Base-by-base conservation (phyloP, 495 filamentous ascomycete species). In the Durotheca rogersii region DNA sequence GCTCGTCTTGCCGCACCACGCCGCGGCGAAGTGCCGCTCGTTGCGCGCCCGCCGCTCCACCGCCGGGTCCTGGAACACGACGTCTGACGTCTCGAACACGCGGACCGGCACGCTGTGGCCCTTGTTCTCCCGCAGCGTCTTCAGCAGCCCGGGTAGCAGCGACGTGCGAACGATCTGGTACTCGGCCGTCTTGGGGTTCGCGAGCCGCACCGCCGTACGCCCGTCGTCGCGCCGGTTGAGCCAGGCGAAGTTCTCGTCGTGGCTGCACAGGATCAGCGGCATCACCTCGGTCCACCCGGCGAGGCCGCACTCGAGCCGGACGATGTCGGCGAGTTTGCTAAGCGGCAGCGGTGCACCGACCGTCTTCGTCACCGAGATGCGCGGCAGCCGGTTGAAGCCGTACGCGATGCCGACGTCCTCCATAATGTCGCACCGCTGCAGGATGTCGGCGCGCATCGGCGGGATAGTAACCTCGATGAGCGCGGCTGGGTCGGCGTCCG, bases 341-440 rank as follows among this genome's bases (percentile, higher is more conserved):
- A 99, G 84, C 39, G 84, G 79, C 0, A 99, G 78, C 7, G 94
- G 88, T 59, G 89, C 84, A 40, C 87, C 93, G 48, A 96, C 83
- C 0, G 91, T 93, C 56, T 87, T 89, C 70, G 82, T 85, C 7
- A 92, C 89, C 71, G 90, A 87, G 6, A 83, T 79, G 11, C 88
- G 83, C 0, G 90, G 89, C 6, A 99, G 85, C 15, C 84, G 84
- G 77, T 99, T 97, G 80, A 94, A 99, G 47, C 93, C 93, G 70
- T 96, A 94, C 12, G 88, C 88, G 50, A 98, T 89, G 12, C 90
- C 93, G 12, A 93, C 83, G 69, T 99, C 93, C 70, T 99, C 93
- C 93, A 99, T 97, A 60, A 99, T 89, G 67, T 99, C 93, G 55
- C 88, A 90, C 67, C 95, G 85, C 69, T 99, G 94, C 14, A 99